Base-by-base conservation (phyloP, 2,329 filamentous ascomycete species). In the Dactylella cylindrospora region DNA sequence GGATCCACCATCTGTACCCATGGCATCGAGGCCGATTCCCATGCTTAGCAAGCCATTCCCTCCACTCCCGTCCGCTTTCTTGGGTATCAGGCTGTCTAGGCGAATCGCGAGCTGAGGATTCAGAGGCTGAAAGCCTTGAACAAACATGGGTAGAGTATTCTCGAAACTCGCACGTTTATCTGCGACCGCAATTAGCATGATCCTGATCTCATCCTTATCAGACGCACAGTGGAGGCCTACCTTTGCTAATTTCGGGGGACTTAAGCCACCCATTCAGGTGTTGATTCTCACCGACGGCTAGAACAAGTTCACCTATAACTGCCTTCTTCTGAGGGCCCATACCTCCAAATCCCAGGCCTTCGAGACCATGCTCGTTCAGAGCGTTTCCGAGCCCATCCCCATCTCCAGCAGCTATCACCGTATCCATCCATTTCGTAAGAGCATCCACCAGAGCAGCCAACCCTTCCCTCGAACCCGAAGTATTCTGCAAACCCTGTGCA, bases 391-490 rank as follows among this genome's bases (percentile, higher is more conserved):
- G 32, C 29, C 65, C 66, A 20, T 54, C 53, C 7, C 39, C 53
- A 32, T 62, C 64, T 19, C 53, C 61, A 2, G 44, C 57, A 10
- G 66, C 61, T 35, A 67, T 65, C 4, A 68, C 62, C 7, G 66
- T 66, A 32, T 68, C 68, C 67, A 69, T 68, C 68, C 68, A 69
- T 23, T 67, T 66, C 26, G 54, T 64, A 29, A 68, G 43, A 7
- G 67, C 59, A 26, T 66, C 54, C 2, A 69, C 50, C 15, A 64
- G 28, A 7, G 50, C 33, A 9, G 66, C 60, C 2, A 66, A 49
- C 43, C 66, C 67, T 26, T 68, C 66, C 25, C 47, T 46, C 17
- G 67, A 60, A 3, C 51, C 38, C 6, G 60, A 45, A n/a, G 55
- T 65, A 13, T 65, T 53, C 23, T 67, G 67, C 31, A 41, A 40